Evolutionary conservation across 495 filamentous ascomycete genomes (phyloP).

Genomic region (Sabuloglossum arenarium): DNA sequence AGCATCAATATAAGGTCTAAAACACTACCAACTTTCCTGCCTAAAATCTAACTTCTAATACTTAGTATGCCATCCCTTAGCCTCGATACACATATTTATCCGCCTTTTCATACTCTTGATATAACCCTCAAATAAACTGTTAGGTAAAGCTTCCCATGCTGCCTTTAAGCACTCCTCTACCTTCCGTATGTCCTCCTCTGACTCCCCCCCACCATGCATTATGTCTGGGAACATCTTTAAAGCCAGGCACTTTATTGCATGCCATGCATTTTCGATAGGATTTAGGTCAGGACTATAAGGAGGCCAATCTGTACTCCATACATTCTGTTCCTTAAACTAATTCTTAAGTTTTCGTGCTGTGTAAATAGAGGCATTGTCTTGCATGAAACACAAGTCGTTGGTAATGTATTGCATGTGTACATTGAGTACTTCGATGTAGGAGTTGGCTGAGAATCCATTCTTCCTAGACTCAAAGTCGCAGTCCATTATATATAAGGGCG

Average conservation of each 20-base stretch:
- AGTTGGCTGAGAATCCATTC: neutral
- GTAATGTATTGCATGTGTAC: neutral
- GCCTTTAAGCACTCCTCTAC: neutral
- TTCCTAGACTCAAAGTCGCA: neutral
- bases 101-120: neutral
- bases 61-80: neutral
- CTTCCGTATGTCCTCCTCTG: neutral
- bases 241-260: neutral
- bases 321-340: neutral
- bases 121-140: neutral
- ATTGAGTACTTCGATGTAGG: neutral
- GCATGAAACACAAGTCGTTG: neutral
- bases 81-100: neutral
- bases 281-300: neutral
- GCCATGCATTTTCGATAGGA: neutral
- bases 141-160: neutral
- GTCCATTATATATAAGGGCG: neutral
- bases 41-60: too few species aligned
- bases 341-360: neutral
- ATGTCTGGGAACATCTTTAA: neutral
- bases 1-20: too few species aligned
- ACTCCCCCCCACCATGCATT: too few species aligned
- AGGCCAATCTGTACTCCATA: neutral
- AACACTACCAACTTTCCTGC: too few species aligned
- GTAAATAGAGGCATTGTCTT: neutral